Base-by-base conservation (phyloP, 2,329 filamentous ascomycete genomes). In the Talaromyces piceae region DNA sequence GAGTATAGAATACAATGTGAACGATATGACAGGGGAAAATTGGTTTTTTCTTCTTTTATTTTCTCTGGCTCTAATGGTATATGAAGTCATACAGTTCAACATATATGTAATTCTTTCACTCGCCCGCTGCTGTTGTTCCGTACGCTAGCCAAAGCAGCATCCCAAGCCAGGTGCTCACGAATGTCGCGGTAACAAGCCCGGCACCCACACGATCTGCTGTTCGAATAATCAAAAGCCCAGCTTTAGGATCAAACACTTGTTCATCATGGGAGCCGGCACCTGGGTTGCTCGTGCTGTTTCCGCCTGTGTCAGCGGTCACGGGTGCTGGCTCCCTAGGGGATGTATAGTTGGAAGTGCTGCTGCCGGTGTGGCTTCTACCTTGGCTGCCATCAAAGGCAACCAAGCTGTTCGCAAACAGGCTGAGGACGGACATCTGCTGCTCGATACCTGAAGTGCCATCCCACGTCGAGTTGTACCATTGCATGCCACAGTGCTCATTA, bases 401-500 rank as follows among this genome's bases (percentile, higher is more conserved):
- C 58, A 69, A 51, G 11, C 56, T 55, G 8, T 62, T 62, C n/a
- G 65, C 60, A 9, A 68, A 57, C 12, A 67, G 58, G 30, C 65
- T 64, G 26, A 71, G 52, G 2, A 67, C 67, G 22, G 65, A 66
- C 68, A 72, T 70, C 51, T 72, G 67, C 53, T 66, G 62, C 45
- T 71, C 68, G n/a, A 72, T 56, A 6, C 66, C 67, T 8, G 58
- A 59, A 8, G 56, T 59, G 12, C 65, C 63, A 33, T 72, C 70
- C 56, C 61, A 70, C 2, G 58, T 65, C n/a, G 56, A 50, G 22
- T 64, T 60, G 45, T 63, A 64, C 73, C 73, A 75, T 25, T 66
- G 64, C 31, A 65, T 61, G 9, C 73, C 73, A 55, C 83, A 82
- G 57, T 83, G 86, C 37, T 72, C 73, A 5, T 77, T 75, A 8